Base-by-base conservation (phyloP, 805 yeast genomes). In the Candida nitratophila region DNA sequence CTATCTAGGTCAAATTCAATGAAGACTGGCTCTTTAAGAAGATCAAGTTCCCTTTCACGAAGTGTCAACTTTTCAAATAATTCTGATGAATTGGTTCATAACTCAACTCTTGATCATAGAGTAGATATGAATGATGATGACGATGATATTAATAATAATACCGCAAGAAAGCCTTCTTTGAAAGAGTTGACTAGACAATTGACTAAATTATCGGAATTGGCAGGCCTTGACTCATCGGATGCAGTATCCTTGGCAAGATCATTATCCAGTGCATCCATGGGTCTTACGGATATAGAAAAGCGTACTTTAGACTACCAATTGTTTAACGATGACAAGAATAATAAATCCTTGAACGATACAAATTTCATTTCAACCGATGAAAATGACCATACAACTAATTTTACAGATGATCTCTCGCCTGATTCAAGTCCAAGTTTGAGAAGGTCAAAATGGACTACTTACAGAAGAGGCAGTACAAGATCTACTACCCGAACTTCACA, bases 171-270 rank as follows among this genome's bases (percentile, higher is more conserved):
- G 53, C 86, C 89, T 3, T 82, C 91, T 0, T 66, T 86, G 51
- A 76, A 77, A 47, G 86, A 82, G 43, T 71, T 86, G 32, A 83
- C 95, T 3, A 77, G 68, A 48, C 96, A 90, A 60, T 68, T 90
- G 44, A 84, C 86, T 50, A 77, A 74, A 39, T 67, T 89, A 39
- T 79, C 91, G 0, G 83, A 81, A 50, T 69, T 80, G 62, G 95
- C 91, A 0, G 93, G 95, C 0, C 65, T 86, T 61, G 82, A 79
- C 43, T 81, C 88, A 4, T 76, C 81, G 34, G 95, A 87, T 65
- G 95, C 96, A 0, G 82, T 83, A 5, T 79, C 95, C 0, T 68
- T 87, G 44, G 96, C 95, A 0, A 69, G 95, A 55, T 80, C 93
- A 1, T 69, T 88, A 40, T 83, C 91, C 2, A 74, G 86, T 39